Evolutionary conservation across 2,329 filamentous ascomycete genomes (phyloP), one percentile per base, ranked within the genome.

Genomic region (Fusarium multiceps): DNA sequence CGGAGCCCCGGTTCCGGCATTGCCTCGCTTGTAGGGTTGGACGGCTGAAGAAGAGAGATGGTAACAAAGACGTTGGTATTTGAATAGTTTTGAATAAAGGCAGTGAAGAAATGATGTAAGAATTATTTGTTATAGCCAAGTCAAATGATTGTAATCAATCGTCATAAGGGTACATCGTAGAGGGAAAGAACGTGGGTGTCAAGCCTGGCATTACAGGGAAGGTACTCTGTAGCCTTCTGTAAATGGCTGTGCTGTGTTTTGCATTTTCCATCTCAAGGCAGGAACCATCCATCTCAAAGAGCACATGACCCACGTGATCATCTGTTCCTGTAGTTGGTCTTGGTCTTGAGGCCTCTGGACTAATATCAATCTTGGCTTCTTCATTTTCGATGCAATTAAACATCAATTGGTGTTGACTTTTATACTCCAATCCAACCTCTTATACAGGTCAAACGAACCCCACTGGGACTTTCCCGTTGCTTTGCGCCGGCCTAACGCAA

Each of bases 261-360:
- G 42, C 14, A 55, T 53, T 48, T 64, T 59, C 47, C 14, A 40
- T 32, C 27, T 20, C 20, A 20, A 57, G 46, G 46, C 27, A 49
- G 21, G 25, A 42, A 30, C 25, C 16, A 32, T 34, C 14, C 59
- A 45, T 40, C 47, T 21, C 21, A 66, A 66, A 60, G 34, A 40
- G 61, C 63, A 66, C 47, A 66, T 71, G 67, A 56, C 45, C 49
- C 67, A 69, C 67, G 67, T 69, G 67, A 69, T 55, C 67, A 43
- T 56, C 55, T 55, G 21, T 25, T n/a, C 7, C 49, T 45, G 42
- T 54, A 66, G 27, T 61, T 37, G 28, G 11, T 13, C 6, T 61
- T 37, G 10, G 30, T 47, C 40, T 48, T 47, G 43, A 51, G 30
- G 30, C 14, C 45, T 51, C 40, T 37, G 18, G 18, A 37, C 23